These are phyloP conservation scores for Vanderwaltozyma tropicalis DNA, from an alignment of 805 yeast species.

Conservation along the genomic window DNA sequence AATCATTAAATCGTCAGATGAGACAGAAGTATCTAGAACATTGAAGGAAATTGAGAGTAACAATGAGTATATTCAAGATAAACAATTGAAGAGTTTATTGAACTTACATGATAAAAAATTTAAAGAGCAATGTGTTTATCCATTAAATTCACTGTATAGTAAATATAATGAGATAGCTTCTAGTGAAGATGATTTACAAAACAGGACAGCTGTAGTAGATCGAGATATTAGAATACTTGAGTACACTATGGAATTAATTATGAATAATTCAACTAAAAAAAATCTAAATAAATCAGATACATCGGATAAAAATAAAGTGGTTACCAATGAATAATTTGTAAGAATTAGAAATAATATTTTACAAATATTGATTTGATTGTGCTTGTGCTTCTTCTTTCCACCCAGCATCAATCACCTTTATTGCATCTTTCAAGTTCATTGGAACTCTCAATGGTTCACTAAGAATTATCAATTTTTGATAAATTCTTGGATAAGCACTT, in stretches of 20 bases:
- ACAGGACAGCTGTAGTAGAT: conserved; percentile 58
- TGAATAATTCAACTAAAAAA: too few relatives aligned
- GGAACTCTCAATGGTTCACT: conserved; percentile 57
- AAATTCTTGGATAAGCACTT: conserved; percentile 42
- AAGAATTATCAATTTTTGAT: conserved; percentile 57
- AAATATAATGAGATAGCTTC: conserved; percentile 9
- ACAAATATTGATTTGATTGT: too few relatives aligned
- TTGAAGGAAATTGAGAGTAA: conserved; percentile 21
- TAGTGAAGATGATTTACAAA: conserved; percentile 35
- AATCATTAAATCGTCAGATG: conserved; percentile 5
- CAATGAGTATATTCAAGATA: conserved; percentile 17
- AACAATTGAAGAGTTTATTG: conserved; percentile 19
- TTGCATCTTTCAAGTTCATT: conserved; percentile 64
- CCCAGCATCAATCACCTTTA: conserved; percentile 66
- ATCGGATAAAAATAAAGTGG: too few relatives aligned
- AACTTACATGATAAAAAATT: conserved; percentile 22
- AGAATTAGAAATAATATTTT: too few relatives aligned
- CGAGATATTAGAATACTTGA: conserved; percentile 66
- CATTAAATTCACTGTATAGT: conserved; percentile 13
- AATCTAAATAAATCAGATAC: too few relatives aligned
- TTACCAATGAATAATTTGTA: too few relatives aligned
- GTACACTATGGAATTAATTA: conserved; percentile 34
- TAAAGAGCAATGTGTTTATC: conserved; percentile 16
- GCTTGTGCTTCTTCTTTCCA: conserved; percentile 50
- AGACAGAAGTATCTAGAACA: conserved; percentile 8